Percentiles rank a stretch among this genome's conserved stretches.
These are phyloP conservation scores for Colletotrichum sp. DNA, from an alignment of 2,329 filamentous ascomycete species.

Conservation along the genomic window DNA sequence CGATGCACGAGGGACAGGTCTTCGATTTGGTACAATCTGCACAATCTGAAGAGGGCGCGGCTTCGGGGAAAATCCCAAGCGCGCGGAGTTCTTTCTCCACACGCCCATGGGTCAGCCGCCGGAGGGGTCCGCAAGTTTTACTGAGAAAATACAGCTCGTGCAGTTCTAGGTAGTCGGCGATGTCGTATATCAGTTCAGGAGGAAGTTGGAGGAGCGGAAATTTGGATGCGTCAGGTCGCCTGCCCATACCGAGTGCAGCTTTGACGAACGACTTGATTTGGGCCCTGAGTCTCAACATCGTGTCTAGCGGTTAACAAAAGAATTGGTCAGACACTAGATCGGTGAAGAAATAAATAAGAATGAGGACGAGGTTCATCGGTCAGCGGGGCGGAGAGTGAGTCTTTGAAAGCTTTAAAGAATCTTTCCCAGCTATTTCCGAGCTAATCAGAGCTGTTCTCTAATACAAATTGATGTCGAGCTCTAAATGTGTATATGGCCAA, in stretches of 20 bases:
- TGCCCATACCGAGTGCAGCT: not conserved
- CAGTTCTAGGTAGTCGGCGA: not conserved
- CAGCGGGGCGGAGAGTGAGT: rapidly evolving
- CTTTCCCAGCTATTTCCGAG: not conserved
- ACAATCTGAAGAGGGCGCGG: not conserved
- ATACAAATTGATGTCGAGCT: not conserved
- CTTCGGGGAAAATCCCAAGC: not conserved
- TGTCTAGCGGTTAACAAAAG: not conserved
- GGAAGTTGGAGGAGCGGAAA: not conserved
- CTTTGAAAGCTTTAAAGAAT: not conserved
- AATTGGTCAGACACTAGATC: not conserved
- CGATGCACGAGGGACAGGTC: not conserved
- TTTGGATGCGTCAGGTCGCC: not conserved
- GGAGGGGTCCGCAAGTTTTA: not conserved
- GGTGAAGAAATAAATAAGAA: not conserved
- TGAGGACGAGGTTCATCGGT: rapidly evolving
- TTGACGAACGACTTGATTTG: not conserved
- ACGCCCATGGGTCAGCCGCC: not conserved
- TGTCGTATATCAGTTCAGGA: not conserved
- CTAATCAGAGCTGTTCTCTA: not conserved
- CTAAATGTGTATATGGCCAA: not conserved
- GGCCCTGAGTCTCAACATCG: not conserved
- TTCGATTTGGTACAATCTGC: not conserved
- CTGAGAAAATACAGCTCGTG: not conserved
- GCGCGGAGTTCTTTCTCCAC: not conserved